Evolutionary conservation across 2,329 filamentous ascomycete genomes (phyloP).

Genomic region (Domatiomyces catenatus): DNA sequence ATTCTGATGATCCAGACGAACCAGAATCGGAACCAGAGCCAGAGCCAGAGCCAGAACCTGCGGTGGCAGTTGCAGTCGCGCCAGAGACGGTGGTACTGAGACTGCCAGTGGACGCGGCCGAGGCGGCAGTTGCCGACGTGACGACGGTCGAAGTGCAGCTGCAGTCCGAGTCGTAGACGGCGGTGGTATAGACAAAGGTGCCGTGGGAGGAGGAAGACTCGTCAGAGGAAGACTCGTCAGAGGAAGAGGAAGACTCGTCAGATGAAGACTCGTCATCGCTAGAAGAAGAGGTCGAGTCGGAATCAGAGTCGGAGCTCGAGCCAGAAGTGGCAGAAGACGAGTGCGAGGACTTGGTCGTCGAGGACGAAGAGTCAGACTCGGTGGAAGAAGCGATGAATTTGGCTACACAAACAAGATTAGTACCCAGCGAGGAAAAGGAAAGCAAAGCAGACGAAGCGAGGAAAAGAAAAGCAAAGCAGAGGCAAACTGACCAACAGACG

Average conservation of each 20-base stretch:
- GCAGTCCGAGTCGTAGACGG: slow-evolving; percentile 17
- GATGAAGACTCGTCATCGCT: slow-evolving; percentile 21
- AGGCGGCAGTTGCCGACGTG: slow-evolving; percentile 7
- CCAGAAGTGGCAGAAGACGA: slow-evolving; percentile 6
- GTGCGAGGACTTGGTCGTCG: slow-evolving; percentile 4
- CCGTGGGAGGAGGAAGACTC: slow-evolving; percentile 14
- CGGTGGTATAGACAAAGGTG: slow-evolving; percentile 12
- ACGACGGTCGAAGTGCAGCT: slow-evolving; percentile 10
- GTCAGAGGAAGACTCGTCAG: slow-evolving; percentile 4
- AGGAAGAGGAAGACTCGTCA: slow-evolving; percentile 14
- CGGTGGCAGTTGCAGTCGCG: slow-evolving; percentile 7
- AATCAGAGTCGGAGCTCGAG: slow-evolving; percentile 2
- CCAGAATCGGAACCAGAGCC: background rate
- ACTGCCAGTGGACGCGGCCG: slow-evolving; percentile 8
- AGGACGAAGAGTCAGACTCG: slow-evolving; percentile 9
- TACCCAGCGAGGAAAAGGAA: background rate
- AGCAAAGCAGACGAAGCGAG: background rate
- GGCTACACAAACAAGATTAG: background rate
- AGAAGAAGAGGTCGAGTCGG: slow-evolving; percentile 15
- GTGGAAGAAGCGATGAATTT: background rate
- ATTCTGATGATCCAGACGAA: no score
- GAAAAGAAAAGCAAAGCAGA: background rate
- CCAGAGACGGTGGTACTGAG: slow-evolving; percentile 7
- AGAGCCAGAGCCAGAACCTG: slow-evolving; percentile 10
- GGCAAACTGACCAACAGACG: slow-evolving; percentile 25